Base-by-base conservation (phyloP, 257 asterid species). In the Nemophila menziesii region DNA sequence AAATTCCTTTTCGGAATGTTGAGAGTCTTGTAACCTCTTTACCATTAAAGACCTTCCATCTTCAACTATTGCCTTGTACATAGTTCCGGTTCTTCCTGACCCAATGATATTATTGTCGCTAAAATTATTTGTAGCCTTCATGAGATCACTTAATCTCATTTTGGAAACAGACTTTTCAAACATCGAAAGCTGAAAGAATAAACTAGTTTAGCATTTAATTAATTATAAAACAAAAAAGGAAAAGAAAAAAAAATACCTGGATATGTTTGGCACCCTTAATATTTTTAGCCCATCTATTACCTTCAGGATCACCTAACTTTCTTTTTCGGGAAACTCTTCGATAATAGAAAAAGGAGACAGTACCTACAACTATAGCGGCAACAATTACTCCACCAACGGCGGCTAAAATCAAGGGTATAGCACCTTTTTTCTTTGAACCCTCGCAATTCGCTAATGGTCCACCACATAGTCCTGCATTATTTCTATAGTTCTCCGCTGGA, bases 391-490 rank as follows among this genome's bases (percentile, higher is more conserved):
- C 79, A 54, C 69, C 79, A 54, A 57, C 65, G 43, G 70, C 79
- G 16, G 70, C 75, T 40, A 58, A 64, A 41, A 72, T 43, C 43
- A 51, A 13, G 52, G 49, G 69, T 4, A 51, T 52, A 22, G 4
- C 12, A 17, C 49, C 8, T 47, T 66, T 66, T 67, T 61, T 72
- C 13, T 51, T 11, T 12, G 48, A 0, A 51, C 18, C 66, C 48
- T 1, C 1, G 57, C 92, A 82, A 23, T 1, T 10, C 8, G 70
- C 13, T 56, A 78, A 55, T 16, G 81, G 78, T 10, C 0, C n/a
- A 26, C 79, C 86, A 53, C 92, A 82, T 1, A 82, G 70, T 17
- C 92, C 94, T 1, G 54, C 49, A 64, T 82, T 82, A 44, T 56
- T 51, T 4, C 77, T 65, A 61, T 53, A 82, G 64, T 52, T 66